Evolutionary conservation across 371 early-diverging fungal genomes (phyloP).

Genomic region (Blyttiomyces sp.): DNA sequence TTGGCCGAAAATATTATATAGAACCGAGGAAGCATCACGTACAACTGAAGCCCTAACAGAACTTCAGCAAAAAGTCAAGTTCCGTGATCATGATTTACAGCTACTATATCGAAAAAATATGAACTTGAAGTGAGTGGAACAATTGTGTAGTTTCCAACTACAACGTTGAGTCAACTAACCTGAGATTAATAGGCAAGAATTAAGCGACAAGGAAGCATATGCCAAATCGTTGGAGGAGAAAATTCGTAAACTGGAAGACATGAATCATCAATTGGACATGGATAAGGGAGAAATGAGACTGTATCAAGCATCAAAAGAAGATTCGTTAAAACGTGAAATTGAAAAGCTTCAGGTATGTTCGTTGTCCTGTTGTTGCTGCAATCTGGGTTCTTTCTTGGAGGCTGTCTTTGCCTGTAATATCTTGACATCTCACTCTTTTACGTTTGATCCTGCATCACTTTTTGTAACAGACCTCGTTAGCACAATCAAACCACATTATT

Average conservation of each 20-base stretch:
- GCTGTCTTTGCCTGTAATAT: no score
- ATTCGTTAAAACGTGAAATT: conserved; percentile 28
- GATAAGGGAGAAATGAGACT: conserved; percentile 28
- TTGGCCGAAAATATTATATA: no score
- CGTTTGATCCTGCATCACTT: no score
- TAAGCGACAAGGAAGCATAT: conserved; percentile 23
- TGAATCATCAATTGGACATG: conserved; percentile 22
- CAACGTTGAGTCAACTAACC: no score
- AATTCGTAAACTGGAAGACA: conserved; percentile 22
- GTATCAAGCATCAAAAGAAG: conserved; percentile 17
- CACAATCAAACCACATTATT: conserved; percentile 40
- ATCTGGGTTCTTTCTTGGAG: no score
- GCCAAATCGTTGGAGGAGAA: conserved; percentile 17
- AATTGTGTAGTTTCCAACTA: neutral
- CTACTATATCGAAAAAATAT: conserved; percentile 40
- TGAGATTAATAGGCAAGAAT: conserved; percentile 35
- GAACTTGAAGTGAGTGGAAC: conserved; percentile 27
- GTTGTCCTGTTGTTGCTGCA: neutral
- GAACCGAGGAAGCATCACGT: neutral
- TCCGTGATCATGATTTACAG: conserved; percentile 44
- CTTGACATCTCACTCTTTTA: no score
- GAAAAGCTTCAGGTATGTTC: conserved; percentile 40
- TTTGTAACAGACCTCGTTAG: conserved; percentile 25
- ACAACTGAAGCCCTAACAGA: conserved; percentile 20
- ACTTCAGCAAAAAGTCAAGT: conserved; percentile 40